Conservation (phyloP, 192 early-diverging fungal species). For the Diversispora eburnea region DNA sequence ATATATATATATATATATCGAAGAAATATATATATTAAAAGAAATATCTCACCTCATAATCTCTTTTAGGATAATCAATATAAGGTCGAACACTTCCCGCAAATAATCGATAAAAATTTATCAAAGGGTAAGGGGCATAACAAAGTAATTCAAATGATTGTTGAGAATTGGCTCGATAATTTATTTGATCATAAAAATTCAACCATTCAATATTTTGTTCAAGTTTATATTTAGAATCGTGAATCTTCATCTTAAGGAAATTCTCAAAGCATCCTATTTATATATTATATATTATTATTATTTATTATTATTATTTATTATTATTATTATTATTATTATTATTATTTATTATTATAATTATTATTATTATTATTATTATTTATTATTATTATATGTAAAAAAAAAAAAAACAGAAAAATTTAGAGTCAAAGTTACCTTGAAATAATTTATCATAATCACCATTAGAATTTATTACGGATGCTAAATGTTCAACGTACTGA, state of each 20-base stretch:
- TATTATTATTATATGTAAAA: no score
- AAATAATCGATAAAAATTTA: slow-evolving; percentile 79
- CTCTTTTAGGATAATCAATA: slow-evolving; percentile 73
- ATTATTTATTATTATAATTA: no score
- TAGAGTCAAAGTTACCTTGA: slow-evolving; percentile 50
- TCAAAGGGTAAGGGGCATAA: slow-evolving; percentile 69
- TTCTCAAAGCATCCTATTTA: slow-evolving; percentile 80
- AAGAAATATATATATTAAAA: background rate
- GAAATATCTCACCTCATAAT: slow-evolving; percentile 58
- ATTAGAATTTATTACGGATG: slow-evolving; percentile 50
- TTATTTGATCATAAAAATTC: slow-evolving; percentile 74
- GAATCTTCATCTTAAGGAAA: slow-evolving; percentile 75
- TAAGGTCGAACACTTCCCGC: slow-evolving; percentile 57
- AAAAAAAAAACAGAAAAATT: no score
- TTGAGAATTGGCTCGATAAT: slow-evolving; percentile 41
- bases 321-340: no score
- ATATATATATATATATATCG: no score
- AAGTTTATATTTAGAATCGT: slow-evolving; percentile 70
- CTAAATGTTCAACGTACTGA: slow-evolving; percentile 51
- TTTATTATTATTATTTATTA: no score
- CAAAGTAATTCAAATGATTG: slow-evolving; percentile 56
- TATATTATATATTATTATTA: background rate
- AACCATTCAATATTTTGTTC: slow-evolving; percentile 73
- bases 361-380: no score
- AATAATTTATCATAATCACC: slow-evolving; percentile 88